A percentile compares a stretch with the other conserved stretches of the same genome.
Evolutionary conservation across 441 rosid species (phyloP).

Genomic region (Pelargonium cotyledonis): DNA sequence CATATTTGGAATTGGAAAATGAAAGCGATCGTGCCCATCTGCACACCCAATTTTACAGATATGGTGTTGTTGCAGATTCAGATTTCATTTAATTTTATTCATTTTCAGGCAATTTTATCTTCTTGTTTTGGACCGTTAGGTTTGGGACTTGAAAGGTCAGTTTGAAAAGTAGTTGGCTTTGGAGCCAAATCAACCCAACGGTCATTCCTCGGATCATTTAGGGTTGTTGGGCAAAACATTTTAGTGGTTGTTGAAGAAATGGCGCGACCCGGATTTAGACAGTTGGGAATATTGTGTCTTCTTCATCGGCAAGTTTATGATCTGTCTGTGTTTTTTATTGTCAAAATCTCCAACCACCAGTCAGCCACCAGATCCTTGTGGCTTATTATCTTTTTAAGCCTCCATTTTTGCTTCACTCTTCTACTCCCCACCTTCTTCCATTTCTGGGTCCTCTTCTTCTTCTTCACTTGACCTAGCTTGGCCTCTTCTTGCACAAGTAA

Average conservation of each 20-base stretch:
- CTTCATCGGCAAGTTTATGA: conserved; percentile 13
- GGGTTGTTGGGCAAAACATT: neutral
- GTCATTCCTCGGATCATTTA: neutral
- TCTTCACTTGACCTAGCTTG: neutral
- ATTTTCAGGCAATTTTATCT: no score
- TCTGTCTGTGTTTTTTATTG: neutral
- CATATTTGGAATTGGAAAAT: no score
- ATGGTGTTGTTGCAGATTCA: no score
- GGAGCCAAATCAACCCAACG: neutral
- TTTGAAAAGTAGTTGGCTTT: neutral
- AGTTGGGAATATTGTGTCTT: no score
- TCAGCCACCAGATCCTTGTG: conserved; percentile 40
- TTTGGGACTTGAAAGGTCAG: neutral
- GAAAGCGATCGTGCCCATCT: no score
- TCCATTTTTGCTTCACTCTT: conserved; percentile 19
- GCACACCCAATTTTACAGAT: no score
- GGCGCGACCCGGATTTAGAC: conserved; percentile 4
- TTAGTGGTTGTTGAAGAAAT: conserved; percentile 7
- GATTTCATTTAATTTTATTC: no score
- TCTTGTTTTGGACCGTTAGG: conserved; percentile 1
- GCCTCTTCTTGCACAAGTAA: neutral
- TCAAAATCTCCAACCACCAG: conserved; percentile 36
- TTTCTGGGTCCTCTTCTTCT: neutral
- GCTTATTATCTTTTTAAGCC: conserved; percentile 21
- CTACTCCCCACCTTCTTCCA: conserved; percentile 6